Conservation (phyloP, 164 flowering plant species). For the grape (Vitis vinifera) region DNA sequence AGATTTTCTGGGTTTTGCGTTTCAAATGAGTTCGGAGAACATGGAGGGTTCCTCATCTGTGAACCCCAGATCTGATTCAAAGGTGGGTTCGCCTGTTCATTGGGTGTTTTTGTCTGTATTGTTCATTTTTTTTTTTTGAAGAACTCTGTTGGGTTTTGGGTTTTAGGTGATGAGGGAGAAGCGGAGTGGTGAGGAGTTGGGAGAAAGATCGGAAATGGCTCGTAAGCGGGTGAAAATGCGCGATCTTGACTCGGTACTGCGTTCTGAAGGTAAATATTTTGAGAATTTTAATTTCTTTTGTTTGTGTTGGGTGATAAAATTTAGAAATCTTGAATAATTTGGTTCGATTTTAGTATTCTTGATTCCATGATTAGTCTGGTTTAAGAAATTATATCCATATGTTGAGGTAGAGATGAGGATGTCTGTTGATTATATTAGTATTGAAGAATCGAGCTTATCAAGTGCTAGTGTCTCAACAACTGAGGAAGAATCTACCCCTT, state of each 20-base stretch:
- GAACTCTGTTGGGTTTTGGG: background rate
- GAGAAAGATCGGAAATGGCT: conserved; percentile 22
- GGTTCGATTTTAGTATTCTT: background rate
- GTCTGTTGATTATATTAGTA: too few species aligned
- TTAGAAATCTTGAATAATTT: background rate
- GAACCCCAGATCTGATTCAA: conserved; percentile 21
- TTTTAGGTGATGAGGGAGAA: conserved; percentile 29
- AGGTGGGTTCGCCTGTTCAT: conserved; percentile 15
- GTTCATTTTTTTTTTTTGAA: background rate
- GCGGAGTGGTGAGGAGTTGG: conserved; percentile 28
- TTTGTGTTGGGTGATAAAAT: background rate
- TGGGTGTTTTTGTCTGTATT: background rate
- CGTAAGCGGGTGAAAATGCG: conserved; percentile 53
- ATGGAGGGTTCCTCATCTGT: conserved; percentile 12
- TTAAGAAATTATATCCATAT: too few species aligned
- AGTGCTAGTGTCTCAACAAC: too few species aligned
- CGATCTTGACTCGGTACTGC: conserved; percentile 48
- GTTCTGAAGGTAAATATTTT: conserved; percentile 40
- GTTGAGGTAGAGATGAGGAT: too few species aligned
- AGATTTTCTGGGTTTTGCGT: background rate
- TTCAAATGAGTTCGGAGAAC: background rate
- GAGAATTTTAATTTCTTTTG: background rate
- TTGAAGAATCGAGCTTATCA: too few species aligned
- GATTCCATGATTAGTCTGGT: too few species aligned
- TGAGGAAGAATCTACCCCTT: too few species aligned